These are phyloP conservation scores for Aspergillus ochraceus DNA, from an alignment of 2,329 filamentous ascomycete species.

Conservation along the genomic window DNA sequence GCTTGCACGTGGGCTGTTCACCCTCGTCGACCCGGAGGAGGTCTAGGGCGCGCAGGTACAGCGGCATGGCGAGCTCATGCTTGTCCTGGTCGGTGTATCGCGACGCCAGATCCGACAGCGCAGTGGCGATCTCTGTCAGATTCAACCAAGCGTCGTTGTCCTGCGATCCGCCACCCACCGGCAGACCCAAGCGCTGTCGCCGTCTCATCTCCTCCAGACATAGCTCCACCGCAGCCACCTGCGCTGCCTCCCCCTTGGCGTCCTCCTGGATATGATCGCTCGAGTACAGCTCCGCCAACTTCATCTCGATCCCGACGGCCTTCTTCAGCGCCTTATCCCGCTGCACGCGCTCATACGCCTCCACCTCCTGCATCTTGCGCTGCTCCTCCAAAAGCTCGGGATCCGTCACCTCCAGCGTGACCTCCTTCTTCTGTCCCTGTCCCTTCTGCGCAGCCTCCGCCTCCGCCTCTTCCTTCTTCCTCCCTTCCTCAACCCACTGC, in stretches of 20 bases:
- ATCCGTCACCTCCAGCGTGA: conserved; percentile 18
- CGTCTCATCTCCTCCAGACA: conserved; percentile 72
- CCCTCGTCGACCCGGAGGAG: conserved; percentile 55
- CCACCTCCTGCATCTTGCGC: conserved; percentile 24
- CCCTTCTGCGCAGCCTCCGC: conserved; percentile 18
- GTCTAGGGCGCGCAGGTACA: conserved; percentile 81
- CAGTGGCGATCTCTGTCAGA: conserved; percentile 37
- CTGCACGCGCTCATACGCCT: conserved; percentile 39
- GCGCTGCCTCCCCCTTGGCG: conserved; percentile 70
- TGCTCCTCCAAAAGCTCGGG: conserved; percentile 22
- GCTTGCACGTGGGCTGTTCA: conserved; percentile 65
- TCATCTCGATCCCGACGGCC: conserved; percentile 73
- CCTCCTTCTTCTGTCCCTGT: conserved; percentile 14
- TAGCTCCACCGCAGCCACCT: conserved; percentile 81
- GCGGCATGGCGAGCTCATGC: conserved; percentile 77
- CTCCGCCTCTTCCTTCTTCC: conserved; percentile 21
- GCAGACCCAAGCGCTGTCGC: conserved; percentile 66
- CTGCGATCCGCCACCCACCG: conserved; percentile 61
- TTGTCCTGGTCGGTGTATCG: conserved; percentile 73
- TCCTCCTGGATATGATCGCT: conserved; percentile 72
- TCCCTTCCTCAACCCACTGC: conserved; percentile 35
- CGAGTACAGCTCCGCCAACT: conserved; percentile 80
- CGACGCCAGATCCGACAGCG: conserved; percentile 64
- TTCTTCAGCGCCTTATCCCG: conserved; percentile 70
- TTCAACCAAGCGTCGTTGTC: conserved; percentile 39